phyloP scores from a whole-genome alignment of 768 basidiomycete genomes.

The Exsudoporus frostii region DNA sequence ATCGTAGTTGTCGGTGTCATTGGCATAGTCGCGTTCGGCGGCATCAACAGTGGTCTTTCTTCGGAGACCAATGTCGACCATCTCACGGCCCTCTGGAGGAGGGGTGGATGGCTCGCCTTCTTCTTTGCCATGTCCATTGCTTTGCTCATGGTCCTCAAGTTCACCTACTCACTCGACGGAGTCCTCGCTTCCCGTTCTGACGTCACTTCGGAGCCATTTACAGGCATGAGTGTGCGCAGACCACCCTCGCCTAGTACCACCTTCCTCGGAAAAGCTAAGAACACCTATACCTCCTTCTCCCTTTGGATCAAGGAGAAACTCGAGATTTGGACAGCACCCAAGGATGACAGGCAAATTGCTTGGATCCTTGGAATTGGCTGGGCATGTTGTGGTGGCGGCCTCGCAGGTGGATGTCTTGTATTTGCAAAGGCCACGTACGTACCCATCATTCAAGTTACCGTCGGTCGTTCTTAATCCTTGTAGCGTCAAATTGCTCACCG shows the following conservation, averaged over 20 bases:
- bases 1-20: constrained; percentile 81
- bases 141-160: constrained; percentile 62
- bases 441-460: neutral
- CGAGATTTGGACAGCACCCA: constrained; percentile 72
- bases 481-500: constrained; percentile 79
- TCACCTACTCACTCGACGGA: constrained; percentile 68
- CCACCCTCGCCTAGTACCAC: constrained; percentile 17
- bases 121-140: constrained; percentile 78
- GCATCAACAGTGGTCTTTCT: constrained; percentile 76
- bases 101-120: constrained; percentile 86
- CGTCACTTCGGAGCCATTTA: constrained; percentile 55
- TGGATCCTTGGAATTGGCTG: constrained; percentile 93
- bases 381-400: constrained; percentile 89
- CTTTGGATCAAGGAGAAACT: constrained; percentile 56
- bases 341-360: constrained; percentile 80
- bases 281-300: constrained; percentile 46
- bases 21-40: constrained; percentile 85
- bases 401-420: constrained; percentile 87
- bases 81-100: constrained; percentile 81
- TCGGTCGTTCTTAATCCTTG: constrained; percentile 7
- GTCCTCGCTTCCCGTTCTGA: constrained; percentile 71
- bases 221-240: constrained; percentile 36
- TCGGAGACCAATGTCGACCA: constrained; percentile 70
- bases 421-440: constrained; percentile 56
- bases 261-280: constrained; percentile 34